Evolutionary conservation across 2,329 filamentous ascomycete genomes (phyloP).

Genomic region (Aspergillus pseudoterreus): DNA sequence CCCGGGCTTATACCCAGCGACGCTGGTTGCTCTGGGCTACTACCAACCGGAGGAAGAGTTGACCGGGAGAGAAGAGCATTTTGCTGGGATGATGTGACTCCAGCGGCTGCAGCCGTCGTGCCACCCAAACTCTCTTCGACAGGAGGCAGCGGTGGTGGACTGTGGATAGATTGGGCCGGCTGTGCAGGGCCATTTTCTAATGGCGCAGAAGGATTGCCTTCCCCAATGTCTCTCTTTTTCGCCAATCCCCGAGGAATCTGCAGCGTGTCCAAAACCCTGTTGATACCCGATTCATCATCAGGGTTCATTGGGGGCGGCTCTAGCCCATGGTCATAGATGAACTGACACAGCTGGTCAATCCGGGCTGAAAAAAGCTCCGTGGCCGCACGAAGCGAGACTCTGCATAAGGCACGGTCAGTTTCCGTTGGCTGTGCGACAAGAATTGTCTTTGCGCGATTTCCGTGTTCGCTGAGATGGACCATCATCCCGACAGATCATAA

Average conservation of each 20-base stretch:
- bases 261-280: conserved; percentile 36
- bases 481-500: too few relatives aligned
- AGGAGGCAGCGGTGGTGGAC: conserved; percentile 7
- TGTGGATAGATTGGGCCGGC: conserved; percentile 12
- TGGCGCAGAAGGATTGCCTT: neutral
- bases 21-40: conserved; percentile 15
- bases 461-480: too few relatives aligned
- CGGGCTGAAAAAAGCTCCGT: conserved; percentile 36
- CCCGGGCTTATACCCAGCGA: conserved; percentile 21
- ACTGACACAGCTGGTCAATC: conserved; percentile 38
- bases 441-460: neutral
- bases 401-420: conserved; percentile 13
- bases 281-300: conserved; percentile 36
- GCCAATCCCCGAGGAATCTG: conserved; percentile 27
- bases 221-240: conserved; percentile 8
- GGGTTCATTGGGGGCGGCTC: conserved; percentile 37
- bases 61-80: conserved; percentile 11
- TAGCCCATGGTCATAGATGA: conserved; percentile 40
- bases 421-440: neutral
- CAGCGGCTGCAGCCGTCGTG: conserved; percentile 1
- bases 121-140: conserved; percentile 8
- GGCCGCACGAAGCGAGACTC: conserved; percentile 34
- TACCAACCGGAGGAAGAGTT: conserved; percentile 11
- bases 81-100: conserved; percentile 11
- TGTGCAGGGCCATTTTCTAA: neutral